Percentiles rank a stretch among this genome's conserved stretches.
Evolutionary conservation across 164 flowering plant genomes (phyloP).

Genomic region (Annona cherimola): DNA sequence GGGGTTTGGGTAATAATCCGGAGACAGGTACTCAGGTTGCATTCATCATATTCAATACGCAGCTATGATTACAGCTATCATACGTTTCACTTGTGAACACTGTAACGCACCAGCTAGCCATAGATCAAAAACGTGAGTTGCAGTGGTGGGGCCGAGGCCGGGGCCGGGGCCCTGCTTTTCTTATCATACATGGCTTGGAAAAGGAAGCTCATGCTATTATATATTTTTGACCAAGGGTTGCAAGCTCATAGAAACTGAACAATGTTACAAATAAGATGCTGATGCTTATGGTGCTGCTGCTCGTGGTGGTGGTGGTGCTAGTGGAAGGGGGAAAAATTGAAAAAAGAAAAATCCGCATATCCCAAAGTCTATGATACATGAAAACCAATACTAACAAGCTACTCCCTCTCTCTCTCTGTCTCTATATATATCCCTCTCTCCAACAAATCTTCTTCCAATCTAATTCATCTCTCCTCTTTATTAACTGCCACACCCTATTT

Average conservation of each 20-base stretch:
- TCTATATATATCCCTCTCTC: neutral
- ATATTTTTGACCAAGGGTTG: neutral
- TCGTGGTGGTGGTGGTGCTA: neutral
- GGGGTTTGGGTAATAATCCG: no score
- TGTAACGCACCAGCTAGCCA: no score
- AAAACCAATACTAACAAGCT: neutral
- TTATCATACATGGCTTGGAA: neutral
- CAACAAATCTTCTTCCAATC: neutral
- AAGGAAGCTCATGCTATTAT: neutral
- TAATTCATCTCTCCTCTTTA: constrained; percentile 8
- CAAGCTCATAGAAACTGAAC: neutral
- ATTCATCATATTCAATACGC: no score
- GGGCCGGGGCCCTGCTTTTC: neutral
- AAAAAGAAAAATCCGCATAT: constrained; percentile 2
- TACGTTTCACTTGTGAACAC: neutral
- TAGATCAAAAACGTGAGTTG: no score
- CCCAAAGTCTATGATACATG: neutral
- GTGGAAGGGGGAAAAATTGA: neutral
- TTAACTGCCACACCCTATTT: constrained; percentile 7
- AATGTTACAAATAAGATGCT: neutral
- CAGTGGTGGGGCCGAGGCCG: neutral
- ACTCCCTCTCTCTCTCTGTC: neutral
- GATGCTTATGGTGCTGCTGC: neutral
- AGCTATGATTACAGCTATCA: neutral
- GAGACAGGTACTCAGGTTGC: neutral